Base-by-base conservation (phyloP, 2,329 filamentous ascomycete species). In the Magnaporthales sp. region DNA sequence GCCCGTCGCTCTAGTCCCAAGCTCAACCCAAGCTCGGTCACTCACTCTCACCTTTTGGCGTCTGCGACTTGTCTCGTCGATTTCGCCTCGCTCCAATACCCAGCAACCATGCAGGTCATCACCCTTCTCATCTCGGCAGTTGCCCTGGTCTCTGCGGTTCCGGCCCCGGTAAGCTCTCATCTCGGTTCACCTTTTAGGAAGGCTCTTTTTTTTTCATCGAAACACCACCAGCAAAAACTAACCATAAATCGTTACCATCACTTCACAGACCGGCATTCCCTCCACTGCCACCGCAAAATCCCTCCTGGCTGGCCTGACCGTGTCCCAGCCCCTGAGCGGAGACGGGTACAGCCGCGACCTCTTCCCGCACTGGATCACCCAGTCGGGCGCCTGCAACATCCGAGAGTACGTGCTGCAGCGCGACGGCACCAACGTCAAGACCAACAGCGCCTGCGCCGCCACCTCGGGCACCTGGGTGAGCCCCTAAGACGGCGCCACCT, bases 401-500 rank as follows among this genome's bases (percentile, higher is more conserved):
- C 81, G 84, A 2, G 91, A 93, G 73, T 85, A 81, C 2, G 90
- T 94, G 46, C 82, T 94, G 29, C 84, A 87, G 77, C 89, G 91
- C 54, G 91, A 95, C 74, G 91, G 91, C 63, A 84, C 80, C 13
- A 79, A 80, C 70, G 88, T 94, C 11, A 78, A 82, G 5, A 81
- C 83, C 46, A 81, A 84, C 75, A 79, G 77, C 13, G 80, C 83
- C 38, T 96, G 91, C 76, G 77, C 82, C 1, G 77, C 89, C 0
- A 88, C 83, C 0, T 86, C 84, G 3, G 91, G 92, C 4, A 81
- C 79, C 0, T 95, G 92, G 91, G 77, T 75, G 56, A 89, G 85
- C 46, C 89, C 90, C 0, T 95, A 91, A 74, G 91, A 94, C 72
- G 91, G 90, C 19, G 88, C 79, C 0, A 86, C 81, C 1, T 92